Evolutionary conservation across 148 eudicot species (phyloP).

Genomic region (Rhododendron williamsianum): DNA sequence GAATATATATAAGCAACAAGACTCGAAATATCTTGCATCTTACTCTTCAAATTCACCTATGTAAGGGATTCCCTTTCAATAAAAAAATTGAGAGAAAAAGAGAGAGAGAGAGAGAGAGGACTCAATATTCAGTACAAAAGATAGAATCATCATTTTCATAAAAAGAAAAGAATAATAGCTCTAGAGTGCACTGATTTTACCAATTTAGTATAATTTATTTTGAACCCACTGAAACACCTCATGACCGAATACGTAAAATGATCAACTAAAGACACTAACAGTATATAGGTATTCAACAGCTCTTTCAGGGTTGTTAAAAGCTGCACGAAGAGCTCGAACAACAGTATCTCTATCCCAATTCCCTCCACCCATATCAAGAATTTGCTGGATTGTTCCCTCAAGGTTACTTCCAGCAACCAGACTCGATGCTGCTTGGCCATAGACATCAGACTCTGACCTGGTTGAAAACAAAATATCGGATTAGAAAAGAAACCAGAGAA

Average conservation of each 20-base stretch:
- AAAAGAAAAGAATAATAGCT: background rate
- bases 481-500: background rate
- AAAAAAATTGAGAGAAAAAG: too few relatives aligned
- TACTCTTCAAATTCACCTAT: background rate
- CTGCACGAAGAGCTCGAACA: conserved; percentile 79
- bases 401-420: conserved; percentile 64
- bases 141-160: background rate
- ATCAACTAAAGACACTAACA: conserved; percentile 32
- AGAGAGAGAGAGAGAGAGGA: too few relatives aligned
- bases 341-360: conserved; percentile 91
- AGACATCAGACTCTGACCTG: conserved; percentile 50
- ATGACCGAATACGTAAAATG: background rate
- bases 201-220: background rate
- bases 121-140: background rate
- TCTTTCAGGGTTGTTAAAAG: conserved; percentile 86
- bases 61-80: background rate
- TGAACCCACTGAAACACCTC: background rate
- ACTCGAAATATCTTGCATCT: background rate
- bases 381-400: conserved; percentile 60
- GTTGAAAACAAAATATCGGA: background rate
- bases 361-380: conserved; percentile 97
- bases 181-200: background rate
- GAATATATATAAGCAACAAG: background rate
- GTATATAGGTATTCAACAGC: conserved; percentile 87
- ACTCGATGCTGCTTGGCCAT: conserved; percentile 61